Base-by-base conservation (phyloP, 2,329 filamentous ascomycete genomes). In the Arachnopeziza araneosa region DNA sequence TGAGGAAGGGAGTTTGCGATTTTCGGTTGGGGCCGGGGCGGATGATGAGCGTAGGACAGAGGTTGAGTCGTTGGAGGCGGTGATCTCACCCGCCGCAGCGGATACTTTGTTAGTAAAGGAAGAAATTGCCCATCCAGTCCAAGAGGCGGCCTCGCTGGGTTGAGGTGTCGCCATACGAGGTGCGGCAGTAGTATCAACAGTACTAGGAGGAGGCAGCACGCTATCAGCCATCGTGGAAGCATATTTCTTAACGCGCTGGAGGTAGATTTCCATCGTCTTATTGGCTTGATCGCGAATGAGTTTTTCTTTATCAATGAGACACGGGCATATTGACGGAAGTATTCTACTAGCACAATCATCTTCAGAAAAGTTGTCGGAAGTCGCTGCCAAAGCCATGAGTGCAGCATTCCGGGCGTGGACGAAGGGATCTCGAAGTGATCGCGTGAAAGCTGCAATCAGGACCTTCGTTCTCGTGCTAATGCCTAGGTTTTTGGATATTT, bases 61-160 rank as follows among this genome's bases (percentile, higher is more conserved):
- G 44, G 80, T 80, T 57, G 79, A 75, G 30, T 72, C 74, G 44
- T 21, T 58, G n/a, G 24, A 50, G 54, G 76, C 14, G 70, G 93
- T 82, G 64, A 99, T 99, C 60, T 97, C 89, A 21, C 95, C 95
- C 9, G 89, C 89, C 0, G 91, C 92, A 0, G 89, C 77, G 1
- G 91, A 87, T 14, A 98, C 74, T 70, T 96, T 97, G 75, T 98
- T 98, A 1, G 95, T 98, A 72, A 99, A 99, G 1, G 92, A 97
- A 0, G 95, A 98, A 58, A 99, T 97, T 1, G 95, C 95, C 95
- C 95, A 99, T 14, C 95, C 95, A 1, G 95, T 86, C 95, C 95
- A 98, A 3, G 82, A 81, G 2, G 86, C 86, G 23, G 82, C 79
- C 57, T 87, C 82, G 49, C 81, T 83, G 1, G 82, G 77, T 62